phyloP scores from a whole-genome alignment of 2,329 filamentous ascomycete species.

The Diaporthe aspalathi region DNA sequence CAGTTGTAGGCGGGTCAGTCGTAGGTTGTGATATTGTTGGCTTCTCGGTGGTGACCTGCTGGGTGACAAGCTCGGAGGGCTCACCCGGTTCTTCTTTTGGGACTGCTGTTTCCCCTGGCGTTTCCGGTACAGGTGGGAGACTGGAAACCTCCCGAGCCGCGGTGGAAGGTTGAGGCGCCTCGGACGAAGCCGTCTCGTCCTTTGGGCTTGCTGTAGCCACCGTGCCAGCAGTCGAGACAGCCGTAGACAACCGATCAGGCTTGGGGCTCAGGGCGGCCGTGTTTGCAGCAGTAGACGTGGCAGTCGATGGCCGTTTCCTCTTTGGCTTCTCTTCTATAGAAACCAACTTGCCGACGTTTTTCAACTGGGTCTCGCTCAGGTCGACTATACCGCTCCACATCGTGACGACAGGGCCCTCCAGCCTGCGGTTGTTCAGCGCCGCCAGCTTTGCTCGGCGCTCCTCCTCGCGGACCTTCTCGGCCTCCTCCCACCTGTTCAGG shows the following conservation, averaged over 20 bases:
- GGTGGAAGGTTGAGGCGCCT: conserved; percentile 38
- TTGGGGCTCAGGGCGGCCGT: conserved; percentile 45
- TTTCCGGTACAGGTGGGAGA: conserved; percentile 9
- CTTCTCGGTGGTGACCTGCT: neutral
- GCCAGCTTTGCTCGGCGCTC: conserved; percentile 86
- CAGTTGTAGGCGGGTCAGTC: neutral
- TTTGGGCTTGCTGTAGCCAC: conserved; percentile 36
- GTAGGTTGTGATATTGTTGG: neutral
- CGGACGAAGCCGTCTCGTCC: conserved; percentile 37
- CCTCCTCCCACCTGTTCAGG: conserved; percentile 92
- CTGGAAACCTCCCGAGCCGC: conserved; percentile 21
- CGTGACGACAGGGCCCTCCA: conserved; percentile 89
- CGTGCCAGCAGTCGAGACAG: conserved; percentile 19
- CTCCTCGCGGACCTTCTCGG: conserved; percentile 88
- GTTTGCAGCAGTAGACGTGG: conserved; percentile 40
- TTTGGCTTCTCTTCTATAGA: conserved; percentile 69
- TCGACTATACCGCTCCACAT: conserved; percentile 94
- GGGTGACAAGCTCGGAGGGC: neutral
- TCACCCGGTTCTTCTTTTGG: conserved; percentile 34
- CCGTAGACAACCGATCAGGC: conserved; percentile 44
- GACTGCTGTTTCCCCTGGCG: conserved; percentile 33
- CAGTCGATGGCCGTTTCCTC: conserved; percentile 61
- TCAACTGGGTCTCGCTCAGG: conserved; percentile 81
- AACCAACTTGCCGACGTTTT: conserved; percentile 74
- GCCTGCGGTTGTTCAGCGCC: conserved; percentile 85